Evolutionary conservation across 1,284 basidiomycete species (phyloP).

Genomic region (Anthracocystis panici-leucophaei): DNA sequence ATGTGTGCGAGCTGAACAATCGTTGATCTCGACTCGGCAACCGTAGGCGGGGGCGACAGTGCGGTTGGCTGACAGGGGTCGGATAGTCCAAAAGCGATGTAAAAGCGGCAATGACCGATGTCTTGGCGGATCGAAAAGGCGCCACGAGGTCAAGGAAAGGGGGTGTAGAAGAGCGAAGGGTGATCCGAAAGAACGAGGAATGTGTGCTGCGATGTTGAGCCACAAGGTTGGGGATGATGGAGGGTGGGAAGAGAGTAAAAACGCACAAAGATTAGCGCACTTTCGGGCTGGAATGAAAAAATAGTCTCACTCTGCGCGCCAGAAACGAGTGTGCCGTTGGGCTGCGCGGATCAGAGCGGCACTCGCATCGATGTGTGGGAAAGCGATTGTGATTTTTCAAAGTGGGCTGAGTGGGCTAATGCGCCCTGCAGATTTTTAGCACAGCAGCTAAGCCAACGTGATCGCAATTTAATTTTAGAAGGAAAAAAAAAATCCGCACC

Average conservation of each 20-base stretch:
- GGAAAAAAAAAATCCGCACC: too few species aligned
- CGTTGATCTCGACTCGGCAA: constrained; percentile 4
- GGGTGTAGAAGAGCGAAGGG: neutral
- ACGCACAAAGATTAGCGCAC: constrained; percentile 9
- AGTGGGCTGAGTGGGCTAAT: neutral
- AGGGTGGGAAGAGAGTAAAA: constrained; percentile 30
- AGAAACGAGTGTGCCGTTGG: neutral
- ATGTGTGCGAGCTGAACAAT: neutral
- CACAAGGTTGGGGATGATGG: constrained; percentile 29
- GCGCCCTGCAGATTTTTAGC: constrained; percentile 4
- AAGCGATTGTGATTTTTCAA: neutral
- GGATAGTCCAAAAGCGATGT: neutral
- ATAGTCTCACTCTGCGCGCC: neutral
- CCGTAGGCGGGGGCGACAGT: constrained; percentile 14
- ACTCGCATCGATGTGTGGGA: constrained; percentile 5
- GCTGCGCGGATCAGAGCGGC: constrained; percentile 12
- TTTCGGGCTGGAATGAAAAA: neutral
- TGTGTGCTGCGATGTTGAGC: constrained; percentile 7
- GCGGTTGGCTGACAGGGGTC: constrained; percentile 1
- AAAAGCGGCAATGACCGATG: neutral
- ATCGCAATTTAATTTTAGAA: neutral
- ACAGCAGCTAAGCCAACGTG: neutral
- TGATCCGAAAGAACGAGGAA: neutral
- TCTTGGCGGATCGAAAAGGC: constrained; percentile 5
- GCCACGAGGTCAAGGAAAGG: constrained; percentile 4